Percentiles rank a stretch among this genome's conserved stretches.
Evolutionary conservation across 2,329 filamentous ascomycete genomes (phyloP).

Genomic region (Sclerotinia minor): DNA sequence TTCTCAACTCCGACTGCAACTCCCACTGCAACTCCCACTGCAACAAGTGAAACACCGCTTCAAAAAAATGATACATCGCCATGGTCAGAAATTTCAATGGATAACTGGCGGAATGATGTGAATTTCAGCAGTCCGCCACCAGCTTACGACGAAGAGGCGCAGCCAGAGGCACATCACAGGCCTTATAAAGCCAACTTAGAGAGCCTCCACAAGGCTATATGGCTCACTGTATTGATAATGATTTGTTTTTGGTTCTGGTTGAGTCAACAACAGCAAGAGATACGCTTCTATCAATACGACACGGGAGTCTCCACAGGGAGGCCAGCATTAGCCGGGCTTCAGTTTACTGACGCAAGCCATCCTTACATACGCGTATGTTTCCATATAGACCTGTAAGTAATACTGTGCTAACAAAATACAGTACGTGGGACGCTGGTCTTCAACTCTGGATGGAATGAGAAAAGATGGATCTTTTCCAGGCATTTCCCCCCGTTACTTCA

Average conservation of each 20-base stretch:
- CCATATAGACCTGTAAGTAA: neutral
- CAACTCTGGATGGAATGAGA: conserved; percentile 28
- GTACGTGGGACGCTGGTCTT: conserved; percentile 38
- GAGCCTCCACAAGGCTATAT: conserved; percentile 15
- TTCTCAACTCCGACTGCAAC: conserved; percentile 23
- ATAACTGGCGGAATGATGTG: conserved; percentile 27
- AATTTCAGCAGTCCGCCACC: conserved; percentile 21
- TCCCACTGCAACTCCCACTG: conserved; percentile 13
- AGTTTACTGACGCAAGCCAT: conserved; percentile 34
- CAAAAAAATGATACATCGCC: conserved; percentile 27
- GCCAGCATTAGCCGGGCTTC: conserved; percentile 28
- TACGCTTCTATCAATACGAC: conserved; percentile 18
- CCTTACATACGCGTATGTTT: conserved; percentile 32
- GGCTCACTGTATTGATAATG: conserved; percentile 38
- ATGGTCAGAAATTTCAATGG: conserved; percentile 32
- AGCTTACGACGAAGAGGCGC: conserved; percentile 13
- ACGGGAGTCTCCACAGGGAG: neutral
- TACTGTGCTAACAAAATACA: conserved; percentile 4
- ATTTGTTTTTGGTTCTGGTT: conserved; percentile 32
- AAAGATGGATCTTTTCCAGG: conserved; percentile 38
- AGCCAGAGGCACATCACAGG: neutral
- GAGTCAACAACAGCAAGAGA: conserved; percentile 7
- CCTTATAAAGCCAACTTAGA: conserved; percentile 6
- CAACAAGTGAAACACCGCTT: conserved; percentile 23
- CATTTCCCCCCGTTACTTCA: conserved; percentile 7